phyloP scores from a whole-genome alignment of 179 eudicot genomes.

The Heliamphora ciliata region DNA sequence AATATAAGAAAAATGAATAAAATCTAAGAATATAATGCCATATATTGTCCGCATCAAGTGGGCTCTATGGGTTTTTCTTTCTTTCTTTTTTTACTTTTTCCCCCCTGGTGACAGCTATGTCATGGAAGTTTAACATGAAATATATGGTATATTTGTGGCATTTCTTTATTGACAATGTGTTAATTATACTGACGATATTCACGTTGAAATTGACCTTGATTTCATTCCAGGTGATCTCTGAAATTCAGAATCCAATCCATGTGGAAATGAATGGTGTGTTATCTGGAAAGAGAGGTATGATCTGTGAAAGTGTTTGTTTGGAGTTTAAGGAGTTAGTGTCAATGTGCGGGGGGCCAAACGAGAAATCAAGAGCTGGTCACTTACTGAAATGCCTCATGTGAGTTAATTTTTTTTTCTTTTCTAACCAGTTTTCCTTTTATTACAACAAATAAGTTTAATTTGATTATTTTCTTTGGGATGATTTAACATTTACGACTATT shows the following conservation, averaged over 20 bases:
- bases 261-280: constrained; percentile 35
- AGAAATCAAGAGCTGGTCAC: constrained; percentile 56
- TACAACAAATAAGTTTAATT: background rate
- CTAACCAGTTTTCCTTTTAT: background rate
- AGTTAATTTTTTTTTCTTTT: constrained; percentile 19
- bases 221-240: constrained; percentile 53
- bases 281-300: constrained; percentile 52
- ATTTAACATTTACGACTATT: background rate
- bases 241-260: constrained; percentile 67
- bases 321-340: constrained; percentile 78
- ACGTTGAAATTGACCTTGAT: background rate
- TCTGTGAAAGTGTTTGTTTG: constrained; percentile 55
- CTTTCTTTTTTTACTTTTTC: background rate
- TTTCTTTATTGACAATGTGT: background rate
- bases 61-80: no score
- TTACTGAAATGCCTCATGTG: constrained; percentile 56
- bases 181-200: background rate
- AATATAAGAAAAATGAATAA: no score
- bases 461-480: background rate
- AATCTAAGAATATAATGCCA: no score
- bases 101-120: background rate
- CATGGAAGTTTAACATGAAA: background rate
- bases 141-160: background rate
- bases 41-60: no score
- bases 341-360: constrained; percentile 83